A percentile compares a stretch with the other conserved stretches of the same genome.
Evolutionary conservation across 768 basidiomycete species (phyloP).

Genomic region (Mycena chlorophos): DNA sequence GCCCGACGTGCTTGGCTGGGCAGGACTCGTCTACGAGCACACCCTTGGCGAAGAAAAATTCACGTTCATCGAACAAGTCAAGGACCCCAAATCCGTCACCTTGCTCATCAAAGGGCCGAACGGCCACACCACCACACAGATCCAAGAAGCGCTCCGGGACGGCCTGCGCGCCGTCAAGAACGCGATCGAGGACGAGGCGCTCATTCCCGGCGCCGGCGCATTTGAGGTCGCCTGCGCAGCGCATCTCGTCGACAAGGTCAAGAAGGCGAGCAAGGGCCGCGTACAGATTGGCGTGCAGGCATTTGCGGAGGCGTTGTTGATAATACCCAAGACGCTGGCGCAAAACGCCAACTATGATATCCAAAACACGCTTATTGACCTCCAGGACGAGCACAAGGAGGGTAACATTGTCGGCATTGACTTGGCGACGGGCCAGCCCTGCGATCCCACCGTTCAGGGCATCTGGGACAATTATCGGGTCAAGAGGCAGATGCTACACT

Average conservation of each 20-base stretch:
- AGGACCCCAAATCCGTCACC: constrained; percentile 91
- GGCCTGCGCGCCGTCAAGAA: constrained; percentile 97
- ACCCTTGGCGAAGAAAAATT: constrained; percentile 98
- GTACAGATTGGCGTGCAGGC: constrained; percentile 98
- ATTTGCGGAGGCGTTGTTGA: constrained; percentile 89
- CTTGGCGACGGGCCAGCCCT: constrained; percentile 90
- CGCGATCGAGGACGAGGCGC: constrained; percentile 82
- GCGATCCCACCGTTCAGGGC: constrained; percentile 93
- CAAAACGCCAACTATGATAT: constrained; percentile 97
- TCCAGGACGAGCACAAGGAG: constrained; percentile 96
- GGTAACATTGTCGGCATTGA: constrained; percentile 93
- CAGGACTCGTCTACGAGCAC: constrained; percentile 98
- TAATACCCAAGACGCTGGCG: constrained; percentile 96
- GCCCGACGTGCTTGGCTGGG: constrained; percentile 92
- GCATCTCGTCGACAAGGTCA: constrained; percentile 75
- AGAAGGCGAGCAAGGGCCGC: constrained; percentile 87
- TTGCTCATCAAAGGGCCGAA: constrained; percentile 98
- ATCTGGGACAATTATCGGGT: constrained; percentile 99
- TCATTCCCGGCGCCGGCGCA: constrained; percentile 96
- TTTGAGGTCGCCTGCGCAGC: constrained; percentile 93
- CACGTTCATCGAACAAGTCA: constrained; percentile 97
- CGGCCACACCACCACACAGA: constrained; percentile 92
- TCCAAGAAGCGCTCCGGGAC: constrained; percentile 97
- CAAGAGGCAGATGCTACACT: constrained; percentile 98
- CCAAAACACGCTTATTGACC: constrained; percentile 87